Base-by-base conservation (phyloP, 768 basidiomycete genomes). In the Nidularia pulvinata region DNA sequence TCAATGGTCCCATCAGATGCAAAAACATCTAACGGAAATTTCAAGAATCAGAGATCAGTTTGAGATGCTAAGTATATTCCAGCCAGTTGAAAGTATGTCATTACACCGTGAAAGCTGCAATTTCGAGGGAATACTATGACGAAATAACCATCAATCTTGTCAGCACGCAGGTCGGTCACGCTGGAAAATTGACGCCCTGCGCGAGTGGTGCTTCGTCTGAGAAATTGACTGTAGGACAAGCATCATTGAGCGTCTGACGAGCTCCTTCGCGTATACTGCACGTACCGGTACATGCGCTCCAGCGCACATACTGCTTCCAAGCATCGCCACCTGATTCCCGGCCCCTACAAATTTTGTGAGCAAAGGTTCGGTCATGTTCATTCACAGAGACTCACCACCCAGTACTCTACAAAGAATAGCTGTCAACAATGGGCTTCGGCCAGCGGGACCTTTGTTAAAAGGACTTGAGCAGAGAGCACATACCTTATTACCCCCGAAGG, bases 241-340 rank as follows among this genome's bases (percentile, higher is more conserved):
- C 57, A 22, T 52, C 25, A 30, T 30, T 30, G 25, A 30, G 25
- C 25, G 25, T 4, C 25, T 30, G 46, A 55, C 45, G 36, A 56
- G 51, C 45, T 49, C 46, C 33, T 33, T 34, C 10, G 45, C 19
- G 36, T 22, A 39, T 45, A 37, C 19, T 48, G 48, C 11, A 67
- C 77, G 48, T 63, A 81, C 81, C 74, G 9, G 95, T 97, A 68
- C 92, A 95, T 46, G 89, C 84, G 69, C 88, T 88, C 91, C 91
- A 95, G 49, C 93, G 84, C 39, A 95, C 90, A 61, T 95, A 95
- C 69, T 96, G 92, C 69, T 95, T 95, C 96, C 96, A 98, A n/a
- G 95, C 90, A 69, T 98, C 96, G 50, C 95, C 95, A 37, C 96
- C 96, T 6, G 92, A 93, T 75, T 98, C 96, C 48, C 96, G 85